Percentiles rank a stretch among this genome's conserved stretches.
These are phyloP conservation scores for Hanseniaspora singularis DNA, from an alignment of 805 yeast species.

Conservation along the genomic window DNA sequence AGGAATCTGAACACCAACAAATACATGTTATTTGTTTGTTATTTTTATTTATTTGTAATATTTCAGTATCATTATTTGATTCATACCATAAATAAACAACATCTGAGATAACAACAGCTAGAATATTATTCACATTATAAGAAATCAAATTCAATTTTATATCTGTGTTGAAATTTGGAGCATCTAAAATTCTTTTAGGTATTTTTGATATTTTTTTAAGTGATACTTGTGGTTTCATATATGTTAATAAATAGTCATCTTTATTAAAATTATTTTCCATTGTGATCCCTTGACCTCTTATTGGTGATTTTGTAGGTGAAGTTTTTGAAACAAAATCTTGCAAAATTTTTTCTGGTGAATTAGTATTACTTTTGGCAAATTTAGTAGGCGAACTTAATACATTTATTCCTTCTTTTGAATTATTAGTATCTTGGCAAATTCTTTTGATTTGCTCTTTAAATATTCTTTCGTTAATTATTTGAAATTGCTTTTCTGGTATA, in stretches of 20 bases:
- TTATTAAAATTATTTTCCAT: background rate
- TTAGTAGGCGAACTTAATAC: too few relatives aligned
- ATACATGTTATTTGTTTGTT: constrained; percentile 47
- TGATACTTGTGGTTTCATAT: constrained; percentile 29
- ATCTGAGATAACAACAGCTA: constrained; percentile 80
- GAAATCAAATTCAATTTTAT: constrained; percentile 75
- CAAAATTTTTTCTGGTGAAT: constrained; percentile 12
- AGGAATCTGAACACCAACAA: constrained; percentile 85
- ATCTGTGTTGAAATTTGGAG: constrained; percentile 89
- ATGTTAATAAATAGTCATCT: background rate
- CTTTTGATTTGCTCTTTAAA: constrained; percentile 10
- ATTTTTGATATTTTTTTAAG: constrained; percentile 70
- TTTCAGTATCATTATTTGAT: constrained; percentile 59
- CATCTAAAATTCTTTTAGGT: constrained; percentile 89
- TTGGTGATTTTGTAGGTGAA: constrained; percentile 8
- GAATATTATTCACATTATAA: constrained; percentile 72
- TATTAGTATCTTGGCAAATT: constrained; percentile 5
- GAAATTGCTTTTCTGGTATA: constrained; percentile 13
- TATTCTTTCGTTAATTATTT: constrained; percentile 6
- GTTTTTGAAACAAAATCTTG: background rate
- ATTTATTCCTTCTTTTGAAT: background rate
- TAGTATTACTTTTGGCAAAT: background rate
- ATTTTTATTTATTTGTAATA: constrained; percentile 48
- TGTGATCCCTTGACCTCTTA: background rate
- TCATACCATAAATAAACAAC: constrained; percentile 91